Base-by-base conservation (phyloP, 345 rosid genomes). In the Lumnitzera racemosa region DNA sequence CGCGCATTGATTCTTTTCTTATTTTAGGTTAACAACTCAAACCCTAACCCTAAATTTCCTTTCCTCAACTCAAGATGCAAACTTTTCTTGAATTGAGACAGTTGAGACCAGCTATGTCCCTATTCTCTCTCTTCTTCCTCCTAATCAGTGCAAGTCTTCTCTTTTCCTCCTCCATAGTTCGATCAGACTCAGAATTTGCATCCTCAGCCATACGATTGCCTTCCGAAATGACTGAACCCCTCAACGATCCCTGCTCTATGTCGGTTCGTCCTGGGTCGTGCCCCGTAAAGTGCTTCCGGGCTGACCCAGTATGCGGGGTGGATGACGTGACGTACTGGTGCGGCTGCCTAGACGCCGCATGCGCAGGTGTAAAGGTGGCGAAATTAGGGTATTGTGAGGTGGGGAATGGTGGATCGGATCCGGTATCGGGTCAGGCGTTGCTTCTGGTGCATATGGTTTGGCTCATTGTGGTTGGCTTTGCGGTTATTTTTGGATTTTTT, bases 311-410 rank as follows among this genome's bases (percentile, higher is more conserved):
- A n/a, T 94, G 99, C 48, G 97, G 97, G 11, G 83, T 69, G 24
- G 81, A 90, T 63, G 87, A 92, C 24, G 88, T 84, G 64, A 94
- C 96, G 51, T 94, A 94, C 72, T 94, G 99, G 99, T 94, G 99
- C 61, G 99, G 99, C 43, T 88, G 99, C 63, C 61, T 78, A 3
- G 92, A 94, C 52, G 99, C 99, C 3, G 57, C 63, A 50, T 94
- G 99, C 41, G 73, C 76, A 5, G 92, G 95, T 2, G 80, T 76
- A 66, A 55, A 72, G 25, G 97, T 88, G 4, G 79, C 78, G 2
- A 90, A 88, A 69, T 61, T 63, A 49, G 97, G 97, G 24, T 85
- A 77, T 68, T 94, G 99, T 52, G 95, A 88, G 70, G 64, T 83
- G 20, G 91, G 88, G 50, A 90, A 69, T 47, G 89, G 88, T 12